A percentile compares a stretch with the other conserved stretches of the same genome.
Conservation (phyloP, 129 eudicot species). For the Escallonia herrerae region DNA sequence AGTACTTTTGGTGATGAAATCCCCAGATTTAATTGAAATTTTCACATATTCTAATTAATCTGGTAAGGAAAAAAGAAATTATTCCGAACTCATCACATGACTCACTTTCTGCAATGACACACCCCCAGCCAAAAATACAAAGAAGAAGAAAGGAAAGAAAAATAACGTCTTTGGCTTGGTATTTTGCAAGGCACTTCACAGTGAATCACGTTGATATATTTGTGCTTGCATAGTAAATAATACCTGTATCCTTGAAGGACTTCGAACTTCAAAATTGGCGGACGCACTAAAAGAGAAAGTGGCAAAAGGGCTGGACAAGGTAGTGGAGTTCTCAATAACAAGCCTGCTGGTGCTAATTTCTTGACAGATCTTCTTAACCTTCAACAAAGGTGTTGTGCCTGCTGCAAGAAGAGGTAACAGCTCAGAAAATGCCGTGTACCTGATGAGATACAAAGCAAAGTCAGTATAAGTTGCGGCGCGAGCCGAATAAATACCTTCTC, state of each 20-base stretch:
- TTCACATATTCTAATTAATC: too few species aligned
- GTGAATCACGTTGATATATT: too few species aligned
- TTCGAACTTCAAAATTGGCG: slow-evolving; percentile 84
- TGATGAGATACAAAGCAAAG: slow-evolving; percentile 21
- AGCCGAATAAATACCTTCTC: neutral
- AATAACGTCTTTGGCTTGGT: too few species aligned
- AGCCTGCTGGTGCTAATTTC: slow-evolving; percentile 46
- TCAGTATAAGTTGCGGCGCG: neutral
- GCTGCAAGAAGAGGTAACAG: slow-evolving; percentile 88
- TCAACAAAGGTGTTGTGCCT: slow-evolving; percentile 71
- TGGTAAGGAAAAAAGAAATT: too few species aligned
- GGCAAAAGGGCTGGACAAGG: slow-evolving; percentile 77
- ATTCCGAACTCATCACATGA: too few species aligned
- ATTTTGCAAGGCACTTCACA: too few species aligned
- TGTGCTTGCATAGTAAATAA: neutral
- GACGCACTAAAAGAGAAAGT: slow-evolving; percentile 71
- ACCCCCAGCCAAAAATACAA: too few species aligned
- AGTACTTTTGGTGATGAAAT: too few species aligned
- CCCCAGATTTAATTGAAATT: too few species aligned
- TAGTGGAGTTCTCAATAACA: slow-evolving; percentile 65
- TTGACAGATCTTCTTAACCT: slow-evolving; percentile 79
- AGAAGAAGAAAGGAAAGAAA: too few species aligned
- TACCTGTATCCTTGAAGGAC: slow-evolving; percentile 94
- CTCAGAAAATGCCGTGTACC: slow-evolving; percentile 99
- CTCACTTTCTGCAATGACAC: too few species aligned